A percentile compares a stretch with the other conserved stretches of the same genome.
Evolutionary conservation across 345 rosid species (phyloP).

Genomic region (Gossypium bickii): DNA sequence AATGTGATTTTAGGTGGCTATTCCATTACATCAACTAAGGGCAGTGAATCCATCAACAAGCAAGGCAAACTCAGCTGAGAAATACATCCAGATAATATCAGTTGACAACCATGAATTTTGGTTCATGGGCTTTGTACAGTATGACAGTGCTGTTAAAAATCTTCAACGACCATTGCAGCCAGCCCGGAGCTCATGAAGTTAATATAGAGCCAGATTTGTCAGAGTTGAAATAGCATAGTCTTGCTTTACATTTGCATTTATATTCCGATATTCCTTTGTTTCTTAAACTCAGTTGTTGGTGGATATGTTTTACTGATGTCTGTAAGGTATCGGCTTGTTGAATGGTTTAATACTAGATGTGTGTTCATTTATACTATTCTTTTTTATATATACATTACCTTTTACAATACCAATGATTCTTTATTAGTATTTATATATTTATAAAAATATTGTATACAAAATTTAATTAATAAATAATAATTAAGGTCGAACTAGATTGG

Average conservation of each 20-base stretch:
- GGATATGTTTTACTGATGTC: background rate
- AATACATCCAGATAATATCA: conserved; percentile 77
- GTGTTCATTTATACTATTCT: no score
- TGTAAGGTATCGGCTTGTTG: background rate
- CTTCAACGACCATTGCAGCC: conserved; percentile 51
- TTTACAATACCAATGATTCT: no score
- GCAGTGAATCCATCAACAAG: conserved; percentile 79
- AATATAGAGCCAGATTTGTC: background rate
- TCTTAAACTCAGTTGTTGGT: background rate
- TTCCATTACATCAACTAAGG: conserved; percentile 66
- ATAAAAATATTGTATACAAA: no score
- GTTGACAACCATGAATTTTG: conserved; percentile 84
- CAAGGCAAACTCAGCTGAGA: conserved; percentile 66
- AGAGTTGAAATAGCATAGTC: background rate
- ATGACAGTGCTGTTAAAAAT: conserved; percentile 71
- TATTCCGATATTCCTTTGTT: background rate
- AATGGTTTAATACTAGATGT: background rate
- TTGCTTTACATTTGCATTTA: background rate
- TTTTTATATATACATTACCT: no score
- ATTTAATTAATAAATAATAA: no score
- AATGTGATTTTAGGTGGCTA: conserved; percentile 47
- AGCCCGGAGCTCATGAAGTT: conserved; percentile 20
- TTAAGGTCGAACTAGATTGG: no score
- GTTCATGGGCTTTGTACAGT: conserved; percentile 90
- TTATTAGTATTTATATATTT: no score